Base-by-base conservation (phyloP, 495 filamentous ascomycete species). In the Bacidia rubella region DNA sequence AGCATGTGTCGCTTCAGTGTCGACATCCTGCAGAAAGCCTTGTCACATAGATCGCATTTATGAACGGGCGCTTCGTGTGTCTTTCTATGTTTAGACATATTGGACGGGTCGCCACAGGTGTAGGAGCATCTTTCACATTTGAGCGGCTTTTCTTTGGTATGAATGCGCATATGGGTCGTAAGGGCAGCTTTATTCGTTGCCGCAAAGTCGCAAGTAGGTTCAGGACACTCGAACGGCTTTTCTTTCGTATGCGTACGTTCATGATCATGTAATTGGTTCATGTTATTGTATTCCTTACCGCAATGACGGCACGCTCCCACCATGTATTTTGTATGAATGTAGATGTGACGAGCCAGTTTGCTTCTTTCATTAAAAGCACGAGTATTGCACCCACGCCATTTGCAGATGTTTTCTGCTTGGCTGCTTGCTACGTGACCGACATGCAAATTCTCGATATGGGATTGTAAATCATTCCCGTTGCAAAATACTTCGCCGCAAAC, bases 171-270 rank as follows among this genome's bases (percentile, higher is more conserved):
- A 55, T 76, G 73, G 3, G 71, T 76, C 66, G 73, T 24, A 19
- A 41, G 62, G 53, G 72, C 69, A 44, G 71, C 74, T 51, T 71
- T 74, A 52, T 73, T 72, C 2, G 72, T 72, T 25, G 73, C 74
- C 15, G 64, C 63, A 51, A 70, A 74, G 2, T 63, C 67, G 49
- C 73, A 76, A n/a, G n/a, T n/a, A n/a, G n/a, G n/a, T 12, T 66
- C 55, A 15, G 66, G 59, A 55, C 73, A 76, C 24, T 58, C 66
- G 49, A 69, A 74, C 0, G 72, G 73, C 55, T 74, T 76, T 53
- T 76, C 73, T 19, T 70, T 70, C 0, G 72, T 72, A 50, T 76
- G 73, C n/a, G 70, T 74, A n/a, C 73, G 72, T 58, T 71, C 69
- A 42, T 76, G 73, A 25, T 71, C 65, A 39, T 72, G 71, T 46